Evolutionary conservation across 768 basidiomycete species (phyloP), one percentile per base, ranked within the genome.

Genomic region (Hebeloma cylindrosporum): DNA sequence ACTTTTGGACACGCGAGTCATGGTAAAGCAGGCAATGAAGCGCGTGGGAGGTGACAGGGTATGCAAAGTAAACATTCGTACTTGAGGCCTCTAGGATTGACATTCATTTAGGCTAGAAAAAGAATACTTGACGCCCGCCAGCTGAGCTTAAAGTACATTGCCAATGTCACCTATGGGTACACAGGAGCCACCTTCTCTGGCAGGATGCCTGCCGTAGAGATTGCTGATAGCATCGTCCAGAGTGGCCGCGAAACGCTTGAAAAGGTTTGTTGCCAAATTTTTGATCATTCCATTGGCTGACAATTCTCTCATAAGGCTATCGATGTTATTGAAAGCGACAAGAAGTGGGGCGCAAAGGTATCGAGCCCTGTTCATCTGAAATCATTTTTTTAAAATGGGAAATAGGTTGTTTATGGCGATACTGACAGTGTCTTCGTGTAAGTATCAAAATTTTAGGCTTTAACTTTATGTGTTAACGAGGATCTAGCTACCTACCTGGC

Each of bases 1-100:
- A 64, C 70, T 98, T 2, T 70, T 99, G 51, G 91, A 97, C 40
- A 97, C 95, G 13, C 77, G 96, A 42, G 90, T 97, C 4, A 98
- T 99, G 96, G 88, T 99, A 18, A 99, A 97, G 61, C 86, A 92
- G 51, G 92, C 90, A 3, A 93, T 96, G 93, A 97, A 97, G 62
- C 70, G 74, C 17, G 77, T 77, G 6, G 80, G 79, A 37, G 67
- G 72, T 30, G 85, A 96, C 61, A 92, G 90, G 69, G 93, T 88
- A 38, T 40, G 57, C 38, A 92, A 90, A 70, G 93, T 88, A 38
- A 41, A 57, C 38, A n/a, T 43, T 29, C 30, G 31, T 33, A 37
- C 48, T n/a, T n/a, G n/a, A n/a, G n/a, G n/a, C n/a, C n/a, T 27
- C 18, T 25, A 6, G 23, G 32, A 8, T 37, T 23, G 13, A 36